Percentiles rank a stretch among this genome's conserved stretches.
Evolutionary conservation across 1,284 basidiomycete genomes (phyloP).

Genomic region (Sporisorium graminicola): DNA sequence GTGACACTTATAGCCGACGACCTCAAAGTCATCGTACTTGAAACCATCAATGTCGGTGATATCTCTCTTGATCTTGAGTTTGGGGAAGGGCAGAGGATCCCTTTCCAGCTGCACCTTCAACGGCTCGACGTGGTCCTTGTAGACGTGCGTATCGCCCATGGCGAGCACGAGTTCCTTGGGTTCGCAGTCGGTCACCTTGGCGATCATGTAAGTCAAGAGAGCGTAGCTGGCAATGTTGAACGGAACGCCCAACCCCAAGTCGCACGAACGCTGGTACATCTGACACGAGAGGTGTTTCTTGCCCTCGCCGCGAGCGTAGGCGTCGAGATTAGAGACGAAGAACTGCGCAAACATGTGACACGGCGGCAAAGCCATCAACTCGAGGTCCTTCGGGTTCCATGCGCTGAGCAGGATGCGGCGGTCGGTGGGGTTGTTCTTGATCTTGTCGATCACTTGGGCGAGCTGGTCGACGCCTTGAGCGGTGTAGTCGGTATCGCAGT

Average conservation of each 20-base stretch:
- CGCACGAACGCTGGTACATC: constrained; percentile 98
- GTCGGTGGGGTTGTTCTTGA: constrained; percentile 92
- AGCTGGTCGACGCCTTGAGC: constrained; percentile 96
- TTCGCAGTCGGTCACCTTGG: constrained; percentile 86
- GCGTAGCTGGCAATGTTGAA: constrained; percentile 99
- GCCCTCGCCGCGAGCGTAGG: constrained; percentile 52
- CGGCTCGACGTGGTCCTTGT: constrained; percentile 90
- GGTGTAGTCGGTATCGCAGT: constrained; percentile 81
- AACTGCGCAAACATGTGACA: constrained; percentile 99
- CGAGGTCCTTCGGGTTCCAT: constrained; percentile 96
- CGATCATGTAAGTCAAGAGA: constrained; percentile 95
- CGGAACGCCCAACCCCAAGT: constrained; percentile 89
- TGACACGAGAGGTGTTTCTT: constrained; percentile 79
- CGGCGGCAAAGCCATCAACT: constrained; percentile 93
- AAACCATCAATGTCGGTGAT: constrained; percentile 85
- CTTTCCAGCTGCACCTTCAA: constrained; percentile 83
- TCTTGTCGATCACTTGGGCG: constrained; percentile 86
- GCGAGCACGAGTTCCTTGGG: constrained; percentile 89
- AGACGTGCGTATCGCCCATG: constrained; percentile 96
- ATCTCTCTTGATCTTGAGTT: constrained; percentile 77
- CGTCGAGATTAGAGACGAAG: constrained; percentile 79
- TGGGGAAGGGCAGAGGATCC: constrained; percentile 86
- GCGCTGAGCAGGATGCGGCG: constrained; percentile 94
- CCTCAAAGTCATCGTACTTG: constrained; percentile 81
- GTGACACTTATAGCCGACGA: constrained; percentile 88